These are phyloP conservation scores for Posidonia oceanica DNA, from an alignment of 116 monocot species.

Conservation along the genomic window DNA sequence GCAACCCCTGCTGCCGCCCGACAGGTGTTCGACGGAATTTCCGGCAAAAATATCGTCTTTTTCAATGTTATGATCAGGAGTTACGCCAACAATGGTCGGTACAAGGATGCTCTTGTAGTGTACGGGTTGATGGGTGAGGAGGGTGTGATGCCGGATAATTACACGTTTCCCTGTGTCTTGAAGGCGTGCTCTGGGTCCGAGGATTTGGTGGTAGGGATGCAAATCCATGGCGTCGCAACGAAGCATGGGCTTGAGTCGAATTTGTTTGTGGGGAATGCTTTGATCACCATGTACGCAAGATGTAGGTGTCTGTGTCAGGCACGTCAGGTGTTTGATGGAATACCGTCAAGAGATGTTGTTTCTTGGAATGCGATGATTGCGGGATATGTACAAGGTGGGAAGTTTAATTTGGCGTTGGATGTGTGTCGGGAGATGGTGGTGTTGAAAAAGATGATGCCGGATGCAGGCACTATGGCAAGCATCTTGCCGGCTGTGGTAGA, in stretches of 20 bases:
- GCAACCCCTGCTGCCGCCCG: slow-evolving; percentile 27
- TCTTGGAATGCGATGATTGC: slow-evolving; percentile 80
- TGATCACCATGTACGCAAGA: slow-evolving; percentile 48
- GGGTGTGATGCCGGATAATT: slow-evolving; percentile 41
- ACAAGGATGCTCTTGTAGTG: slow-evolving; percentile 36
- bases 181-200: slow-evolving; percentile 63
- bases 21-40: slow-evolving; percentile 39
- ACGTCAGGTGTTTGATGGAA: slow-evolving; percentile 33
- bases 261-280: slow-evolving; percentile 58
- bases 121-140: slow-evolving; percentile 26
- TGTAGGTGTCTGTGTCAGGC: slow-evolving; percentile 23
- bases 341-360: slow-evolving; percentile 49
- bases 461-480: slow-evolving; percentile 81
- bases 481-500: slow-evolving; percentile 42
- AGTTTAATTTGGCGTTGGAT: slow-evolving; percentile 26
- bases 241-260: slow-evolving; percentile 55
- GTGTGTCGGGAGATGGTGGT: slow-evolving; percentile 36
- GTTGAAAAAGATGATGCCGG: slow-evolving; percentile 16
- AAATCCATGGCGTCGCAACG: slow-evolving; percentile 34
- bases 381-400: slow-evolving; percentile 36
- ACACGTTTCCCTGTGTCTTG: slow-evolving; percentile 74
- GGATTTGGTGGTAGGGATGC: slow-evolving; percentile 27
- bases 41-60: slow-evolving; percentile 33
- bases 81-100: slow-evolving; percentile 36
- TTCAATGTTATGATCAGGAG: slow-evolving; percentile 84